phyloP scores from a whole-genome alignment of 108 stramenopile species.

The Conticribra guillardii region DNA sequence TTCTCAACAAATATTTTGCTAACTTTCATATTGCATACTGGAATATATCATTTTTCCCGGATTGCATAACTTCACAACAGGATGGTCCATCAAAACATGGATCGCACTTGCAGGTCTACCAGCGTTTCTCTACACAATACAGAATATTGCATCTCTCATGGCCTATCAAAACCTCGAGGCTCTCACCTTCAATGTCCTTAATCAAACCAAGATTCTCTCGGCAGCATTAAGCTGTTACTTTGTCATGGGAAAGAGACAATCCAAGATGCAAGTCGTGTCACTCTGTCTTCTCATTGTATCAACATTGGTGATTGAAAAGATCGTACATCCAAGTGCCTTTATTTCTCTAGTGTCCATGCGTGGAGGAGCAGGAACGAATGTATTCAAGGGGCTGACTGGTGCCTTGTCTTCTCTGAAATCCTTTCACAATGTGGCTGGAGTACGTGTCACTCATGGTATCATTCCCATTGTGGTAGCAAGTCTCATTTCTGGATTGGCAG shows the following conservation, averaged over 20 bases:
- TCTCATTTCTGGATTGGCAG: conserved; percentile 78
- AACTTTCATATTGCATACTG: not conserved
- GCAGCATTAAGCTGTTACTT: conserved; percentile 88
- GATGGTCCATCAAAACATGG: conserved; percentile 56
- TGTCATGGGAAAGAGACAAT: conserved; percentile 75
- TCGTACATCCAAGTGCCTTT: conserved; percentile 40
- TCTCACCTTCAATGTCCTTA: conserved; percentile 86
- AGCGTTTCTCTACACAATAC: conserved; percentile 74
- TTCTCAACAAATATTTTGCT: not conserved
- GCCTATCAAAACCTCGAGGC: conserved; percentile 80
- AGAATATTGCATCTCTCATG: conserved; percentile 73
- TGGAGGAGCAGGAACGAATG: conserved; percentile 10
- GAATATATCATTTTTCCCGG: no score
- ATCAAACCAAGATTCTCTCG: conserved; percentile 92
- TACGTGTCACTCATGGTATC: conserved; percentile 56
- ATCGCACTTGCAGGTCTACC: conserved; percentile 70
- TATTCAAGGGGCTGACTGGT: conserved; percentile 19
- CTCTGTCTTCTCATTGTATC: conserved; percentile 67
- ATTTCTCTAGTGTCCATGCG: conserved; percentile 15
- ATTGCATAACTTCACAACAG: no score
- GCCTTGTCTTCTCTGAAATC: conserved; percentile 5
- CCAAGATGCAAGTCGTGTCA: conserved; percentile 71
- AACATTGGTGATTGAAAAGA: conserved; percentile 64
- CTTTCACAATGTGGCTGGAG: conserved; percentile 1
- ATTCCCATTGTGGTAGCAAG: conserved; percentile 69